Evolutionary conservation across 805 yeast species (phyloP).

Genomic region (Wickerhamomyces chambardii): DNA sequence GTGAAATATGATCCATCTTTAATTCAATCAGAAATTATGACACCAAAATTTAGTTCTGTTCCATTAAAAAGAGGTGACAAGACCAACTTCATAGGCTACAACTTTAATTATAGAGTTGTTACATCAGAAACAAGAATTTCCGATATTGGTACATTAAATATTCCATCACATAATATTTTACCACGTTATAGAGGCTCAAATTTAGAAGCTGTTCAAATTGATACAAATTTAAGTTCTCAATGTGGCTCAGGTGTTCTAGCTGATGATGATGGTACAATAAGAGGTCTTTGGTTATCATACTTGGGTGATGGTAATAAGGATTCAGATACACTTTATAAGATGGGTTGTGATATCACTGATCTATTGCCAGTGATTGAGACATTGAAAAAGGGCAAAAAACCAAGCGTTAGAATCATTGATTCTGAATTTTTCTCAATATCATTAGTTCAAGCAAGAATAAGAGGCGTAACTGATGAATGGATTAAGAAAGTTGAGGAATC

Average conservation of each 20-base stretch:
- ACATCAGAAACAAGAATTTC: conserved; percentile 71
- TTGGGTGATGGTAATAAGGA: conserved; percentile 65
- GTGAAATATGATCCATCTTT: conserved; percentile 73
- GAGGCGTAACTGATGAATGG: conserved; percentile 88
- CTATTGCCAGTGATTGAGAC: conserved; percentile 45
- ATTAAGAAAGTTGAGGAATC: conserved; percentile 56
- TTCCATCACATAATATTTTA: conserved; percentile 56
- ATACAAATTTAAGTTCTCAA: conserved; percentile 61
- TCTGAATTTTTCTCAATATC: conserved; percentile 68
- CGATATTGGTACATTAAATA: conserved; percentile 64
- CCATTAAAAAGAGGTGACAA: conserved; percentile 71
- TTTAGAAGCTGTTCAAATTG: conserved; percentile 67
- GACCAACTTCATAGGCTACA: conserved; percentile 74
- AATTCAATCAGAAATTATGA: conserved; percentile 58
- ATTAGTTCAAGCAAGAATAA: conserved; percentile 66
- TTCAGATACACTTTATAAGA: conserved; percentile 54
- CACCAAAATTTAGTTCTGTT: conserved; percentile 50
- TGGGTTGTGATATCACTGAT: conserved; percentile 73
- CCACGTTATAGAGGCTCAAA: conserved; percentile 87
- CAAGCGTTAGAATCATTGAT: conserved; percentile 63
- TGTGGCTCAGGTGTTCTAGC: conserved; percentile 76
- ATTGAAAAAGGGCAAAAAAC: conserved; percentile 39
- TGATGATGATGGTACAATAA: conserved; percentile 67
- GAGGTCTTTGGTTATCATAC: conserved; percentile 81
- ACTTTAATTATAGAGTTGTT: conserved; percentile 57